Percentiles rank a stretch among this genome's conserved stretches.
Conservation (phyloP, 768 basidiomycete species). For the Dendrothele bispora region DNA sequence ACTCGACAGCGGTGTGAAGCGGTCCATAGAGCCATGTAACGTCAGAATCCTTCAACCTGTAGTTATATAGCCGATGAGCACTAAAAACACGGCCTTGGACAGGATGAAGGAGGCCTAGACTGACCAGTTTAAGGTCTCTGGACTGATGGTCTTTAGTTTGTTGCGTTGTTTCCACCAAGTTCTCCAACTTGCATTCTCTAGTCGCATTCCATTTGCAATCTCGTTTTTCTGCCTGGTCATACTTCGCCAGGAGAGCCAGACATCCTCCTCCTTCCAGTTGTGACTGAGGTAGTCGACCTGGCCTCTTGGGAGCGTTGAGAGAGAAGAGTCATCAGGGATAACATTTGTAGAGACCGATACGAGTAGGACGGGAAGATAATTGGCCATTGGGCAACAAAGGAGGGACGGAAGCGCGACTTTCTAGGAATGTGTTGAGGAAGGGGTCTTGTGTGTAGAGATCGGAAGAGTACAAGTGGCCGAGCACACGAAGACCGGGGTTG, state of each 20-base stretch:
- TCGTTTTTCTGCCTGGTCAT: slow-evolving; percentile 99
- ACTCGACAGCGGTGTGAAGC: slow-evolving; percentile 90
- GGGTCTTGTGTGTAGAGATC: no score
- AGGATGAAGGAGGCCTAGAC: slow-evolving; percentile 26
- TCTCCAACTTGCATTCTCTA: slow-evolving; percentile 98
- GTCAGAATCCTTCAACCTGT: slow-evolving; percentile 98
- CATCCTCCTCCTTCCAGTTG: slow-evolving; percentile 97
- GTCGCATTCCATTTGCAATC: slow-evolving; percentile 89
- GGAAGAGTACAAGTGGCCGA: no score
- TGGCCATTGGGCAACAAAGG: slow-evolving; percentile 45
- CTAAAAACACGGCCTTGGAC: slow-evolving; percentile 6
- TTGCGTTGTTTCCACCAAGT: slow-evolving; percentile 99
- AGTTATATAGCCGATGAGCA: slow-evolving; percentile 7
- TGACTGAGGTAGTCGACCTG: slow-evolving; percentile 99
- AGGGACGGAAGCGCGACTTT: slow-evolving; percentile 2
- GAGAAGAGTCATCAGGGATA: slow-evolving; percentile 72
- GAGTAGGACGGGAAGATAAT: slow-evolving; percentile 70
- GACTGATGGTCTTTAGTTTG: slow-evolving; percentile 90
- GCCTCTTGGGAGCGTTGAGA: slow-evolving; percentile 83
- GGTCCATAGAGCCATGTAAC: slow-evolving; percentile 99
- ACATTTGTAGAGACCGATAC: slow-evolving; percentile 59
- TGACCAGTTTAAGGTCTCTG: slow-evolving; percentile 98
- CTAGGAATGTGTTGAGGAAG: no score
- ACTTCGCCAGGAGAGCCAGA: slow-evolving; percentile 97
- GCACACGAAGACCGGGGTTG: no score